Percentiles rank a stretch among this genome's conserved stretches.
Conservation (phyloP, 2,329 filamentous ascomycete species). For the Sporothrix euskadiensis region DNA sequence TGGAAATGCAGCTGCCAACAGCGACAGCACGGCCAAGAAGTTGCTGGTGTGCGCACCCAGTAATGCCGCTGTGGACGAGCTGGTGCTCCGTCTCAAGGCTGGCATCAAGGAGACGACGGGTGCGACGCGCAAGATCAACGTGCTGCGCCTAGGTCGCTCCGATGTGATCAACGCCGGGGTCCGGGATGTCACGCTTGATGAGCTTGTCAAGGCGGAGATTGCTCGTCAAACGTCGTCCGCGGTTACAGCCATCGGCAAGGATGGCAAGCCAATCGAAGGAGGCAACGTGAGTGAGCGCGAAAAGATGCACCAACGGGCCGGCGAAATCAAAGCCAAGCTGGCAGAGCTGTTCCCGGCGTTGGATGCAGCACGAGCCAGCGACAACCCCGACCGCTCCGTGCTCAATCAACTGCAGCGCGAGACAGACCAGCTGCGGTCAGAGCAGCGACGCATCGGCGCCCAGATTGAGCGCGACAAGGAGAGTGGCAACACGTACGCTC, state of each 20-base stretch:
- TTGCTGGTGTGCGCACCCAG: slow-evolving; percentile 95
- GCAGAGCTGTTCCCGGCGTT: slow-evolving; percentile 69
- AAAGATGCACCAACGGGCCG: slow-evolving; percentile 63
- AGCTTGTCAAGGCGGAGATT: slow-evolving; percentile 72
- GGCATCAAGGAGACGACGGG: slow-evolving; percentile 80
- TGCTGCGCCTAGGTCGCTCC: slow-evolving; percentile 84
- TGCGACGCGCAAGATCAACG: slow-evolving; percentile 72
- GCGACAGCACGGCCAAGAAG: slow-evolving; percentile 65
- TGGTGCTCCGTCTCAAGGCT: slow-evolving; percentile 87
- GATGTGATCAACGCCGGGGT: slow-evolving; percentile 91
- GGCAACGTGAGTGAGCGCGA: slow-evolving; percentile 56
- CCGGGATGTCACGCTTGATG: slow-evolving; percentile 88
- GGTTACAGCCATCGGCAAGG: slow-evolving; percentile 19
- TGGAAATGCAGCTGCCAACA: slow-evolving; percentile 37
- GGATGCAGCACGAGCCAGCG: slow-evolving; percentile 62
- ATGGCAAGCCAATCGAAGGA: slow-evolving; percentile 22
- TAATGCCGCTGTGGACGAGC: slow-evolving; percentile 94
- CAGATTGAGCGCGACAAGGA: slow-evolving; percentile 87
- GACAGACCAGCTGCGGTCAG: slow-evolving; percentile 66
- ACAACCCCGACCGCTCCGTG: slow-evolving; percentile 51
- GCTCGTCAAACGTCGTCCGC: slow-evolving; percentile 44
- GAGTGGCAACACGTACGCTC: slow-evolving; percentile 74
- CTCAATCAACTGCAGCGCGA: slow-evolving; percentile 67
- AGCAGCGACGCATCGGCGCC: slow-evolving; percentile 77
- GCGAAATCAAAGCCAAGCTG: slow-evolving; percentile 73